Conservation (phyloP, 2,329 filamentous ascomycete genomes). For the Sporothrix mexicana region DNA sequence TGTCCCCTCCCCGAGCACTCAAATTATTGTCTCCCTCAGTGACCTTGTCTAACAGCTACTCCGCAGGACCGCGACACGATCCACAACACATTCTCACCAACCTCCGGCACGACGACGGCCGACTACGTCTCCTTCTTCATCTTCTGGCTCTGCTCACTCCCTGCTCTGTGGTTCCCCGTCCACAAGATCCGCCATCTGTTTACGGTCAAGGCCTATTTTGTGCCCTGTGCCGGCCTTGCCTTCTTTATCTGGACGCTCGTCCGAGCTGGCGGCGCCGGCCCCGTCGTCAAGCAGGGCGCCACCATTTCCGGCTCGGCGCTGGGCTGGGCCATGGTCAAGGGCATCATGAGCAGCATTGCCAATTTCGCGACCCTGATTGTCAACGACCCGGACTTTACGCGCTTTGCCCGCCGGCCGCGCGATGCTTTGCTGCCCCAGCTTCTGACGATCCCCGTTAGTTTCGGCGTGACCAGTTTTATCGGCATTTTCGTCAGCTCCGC, state of each 20-base stretch:
- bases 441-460: constrained; percentile 72
- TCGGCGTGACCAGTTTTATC: constrained; percentile 82
- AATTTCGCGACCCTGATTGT: constrained; percentile 90
- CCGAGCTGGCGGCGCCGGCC: constrained; percentile 80
- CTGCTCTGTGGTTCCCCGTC: constrained; percentile 43
- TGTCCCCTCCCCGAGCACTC: constrained; percentile 36
- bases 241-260: constrained; percentile 89
- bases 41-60: background rate
- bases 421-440: constrained; percentile 84
- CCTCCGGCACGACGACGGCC: constrained; percentile 45
- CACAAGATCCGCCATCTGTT: constrained; percentile 43
- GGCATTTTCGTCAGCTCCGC: constrained; percentile 79
- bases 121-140: constrained; percentile 40
- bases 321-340: constrained; percentile 81
- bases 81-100: constrained; percentile 49
- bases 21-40: too few relatives aligned
- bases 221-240: constrained; percentile 79
- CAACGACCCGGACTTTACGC: constrained; percentile 82
- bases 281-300: constrained; percentile 71
- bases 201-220: constrained; percentile 85
- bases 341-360: constrained; percentile 86
- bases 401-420: constrained; percentile 77
- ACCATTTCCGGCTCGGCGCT: constrained; percentile 49
- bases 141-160: constrained; percentile 42
- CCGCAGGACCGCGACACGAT: constrained; percentile 39